Percentiles rank a stretch among this genome's conserved stretches.
phyloP scores from a whole-genome alignment of 768 basidiomycete species.

The Tulasnella sp. region DNA sequence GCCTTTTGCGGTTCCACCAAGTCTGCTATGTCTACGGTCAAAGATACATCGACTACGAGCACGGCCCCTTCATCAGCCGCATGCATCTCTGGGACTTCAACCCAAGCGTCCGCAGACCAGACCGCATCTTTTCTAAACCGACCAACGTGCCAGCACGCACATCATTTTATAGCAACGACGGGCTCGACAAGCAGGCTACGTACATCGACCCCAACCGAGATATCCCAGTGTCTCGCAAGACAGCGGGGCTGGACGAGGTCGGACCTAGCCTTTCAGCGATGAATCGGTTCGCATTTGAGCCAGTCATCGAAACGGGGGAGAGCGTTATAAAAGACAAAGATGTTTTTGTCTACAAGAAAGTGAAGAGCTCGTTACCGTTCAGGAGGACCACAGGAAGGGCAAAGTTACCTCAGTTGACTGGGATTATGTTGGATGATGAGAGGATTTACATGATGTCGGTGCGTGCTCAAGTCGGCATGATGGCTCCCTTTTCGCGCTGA shows the following conservation, averaged over 20 bases:
- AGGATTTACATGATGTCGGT: neutral
- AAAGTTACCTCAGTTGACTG: neutral
- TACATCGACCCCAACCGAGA: neutral
- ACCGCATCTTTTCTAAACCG: neutral
- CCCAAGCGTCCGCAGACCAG: neutral
- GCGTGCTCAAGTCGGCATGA: neutral
- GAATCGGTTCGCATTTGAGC: neutral
- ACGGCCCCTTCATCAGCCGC: neutral
- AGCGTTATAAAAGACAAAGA: neutral
- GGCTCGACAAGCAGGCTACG: neutral
- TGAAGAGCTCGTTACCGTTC: slow-evolving; percentile 4
- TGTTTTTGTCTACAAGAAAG: slow-evolving; percentile 8
- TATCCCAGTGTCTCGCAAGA: neutral
- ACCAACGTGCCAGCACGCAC: neutral
- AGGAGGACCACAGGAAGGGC: neutral
- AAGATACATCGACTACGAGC: slow-evolving; percentile 9
- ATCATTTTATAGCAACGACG: neutral
- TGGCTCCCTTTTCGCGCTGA: neutral
- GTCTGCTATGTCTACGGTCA: slow-evolving; percentile 10
- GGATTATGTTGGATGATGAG: slow-evolving; percentile 9
- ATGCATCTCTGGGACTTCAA: slow-evolving; percentile 11
- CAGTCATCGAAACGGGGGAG: neutral
- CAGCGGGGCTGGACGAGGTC: neutral
- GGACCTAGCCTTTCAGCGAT: neutral
- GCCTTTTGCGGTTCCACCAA: neutral